Evolutionary conservation across 805 yeast species (phyloP).

Genomic region (Kazachstania viticola): DNA sequence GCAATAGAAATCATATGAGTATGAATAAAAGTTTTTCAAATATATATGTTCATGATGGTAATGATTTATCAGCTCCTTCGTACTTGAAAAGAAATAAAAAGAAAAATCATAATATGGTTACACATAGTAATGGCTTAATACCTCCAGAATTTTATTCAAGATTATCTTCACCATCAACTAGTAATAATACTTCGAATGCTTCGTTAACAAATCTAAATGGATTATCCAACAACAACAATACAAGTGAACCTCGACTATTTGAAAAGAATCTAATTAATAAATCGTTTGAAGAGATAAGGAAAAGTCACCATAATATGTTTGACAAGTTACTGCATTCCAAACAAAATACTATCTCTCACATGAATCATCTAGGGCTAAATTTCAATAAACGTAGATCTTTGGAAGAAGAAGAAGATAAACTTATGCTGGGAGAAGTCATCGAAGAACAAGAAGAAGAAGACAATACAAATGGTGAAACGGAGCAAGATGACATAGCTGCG

Average conservation of each 20-base stretch:
- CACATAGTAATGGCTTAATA: constrained; percentile 16
- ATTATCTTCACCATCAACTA: constrained; percentile 24
- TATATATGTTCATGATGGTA: constrained; percentile 27
- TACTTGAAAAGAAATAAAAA: constrained; percentile 1
- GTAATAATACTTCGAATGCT: constrained; percentile 21
- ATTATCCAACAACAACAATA: background rate
- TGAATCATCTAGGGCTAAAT: constrained; percentile 7
- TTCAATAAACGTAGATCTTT: constrained; percentile 5
- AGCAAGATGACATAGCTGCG: too few species aligned
- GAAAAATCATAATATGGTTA: constrained; percentile 1
- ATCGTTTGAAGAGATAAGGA: constrained; percentile 21
- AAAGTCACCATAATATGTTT: constrained; percentile 8
- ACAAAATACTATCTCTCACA: constrained; percentile 7
- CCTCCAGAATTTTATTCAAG: constrained; percentile 28
- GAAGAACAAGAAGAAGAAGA: constrained; percentile 1
- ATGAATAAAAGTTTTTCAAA: constrained; percentile 13
- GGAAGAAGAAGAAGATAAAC: constrained; percentile 21
- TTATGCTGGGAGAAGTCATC: constrained; percentile 18
- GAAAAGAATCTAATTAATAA: constrained; percentile 19
- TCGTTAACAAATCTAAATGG: constrained; percentile 11
- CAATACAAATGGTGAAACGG: too few species aligned
- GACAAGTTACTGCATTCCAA: constrained; percentile 5
- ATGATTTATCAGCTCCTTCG: constrained; percentile 8
- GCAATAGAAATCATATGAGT: background rate
- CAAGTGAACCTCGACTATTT: constrained; percentile 7